Evolutionary conservation across 2,329 filamentous ascomycete species (phyloP), one percentile per base, ranked within the genome.

Genomic region (Cladosporium sp.): DNA sequence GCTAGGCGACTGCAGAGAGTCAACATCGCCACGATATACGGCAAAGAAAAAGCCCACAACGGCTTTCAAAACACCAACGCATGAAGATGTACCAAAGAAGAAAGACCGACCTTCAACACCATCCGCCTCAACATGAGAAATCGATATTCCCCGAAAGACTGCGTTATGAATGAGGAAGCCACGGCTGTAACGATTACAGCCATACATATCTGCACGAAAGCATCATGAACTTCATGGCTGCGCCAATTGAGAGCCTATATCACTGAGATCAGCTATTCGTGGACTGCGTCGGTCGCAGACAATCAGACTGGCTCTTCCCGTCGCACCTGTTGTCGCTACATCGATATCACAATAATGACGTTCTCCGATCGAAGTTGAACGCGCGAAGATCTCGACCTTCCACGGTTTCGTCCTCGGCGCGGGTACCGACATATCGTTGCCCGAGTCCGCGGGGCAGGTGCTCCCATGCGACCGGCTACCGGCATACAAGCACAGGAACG

Each of bases 1-100:
- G 20, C 4, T 35, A 60, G 58, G 58, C 51, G 58, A 60, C 39
- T 60, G 58, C 56, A 55, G 56, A 50, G 45, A 61, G 32, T 53
- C 56, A 20, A 52, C 56, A 32, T 52, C 56, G 9, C 56, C 56
- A 34, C 35, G 37, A 13, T 52, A 17, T 39, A 47, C 32, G 10
- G 28, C 34, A 3, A 58, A 57, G 22, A 57, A 40, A 19, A 55
- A 47, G 36, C 15, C 52, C 8, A 36, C 28, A 15, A 17, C 40
- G 8, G 32, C 20, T 17, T 55, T 28, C 52, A 45, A 37, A 47
- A 32, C 52, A 20, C 40, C 52, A 6, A 19, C 28, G 2, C 24
- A 25, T 17, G 40, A 45, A 22, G 52, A 55, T 15, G 13, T 40
- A 19, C 52, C 52, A 13, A 45, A 47, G 32, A 55, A 55, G 39